Base-by-base conservation (phyloP, 2,329 filamentous ascomycete species). In the Ceratocystis harringtonii region DNA sequence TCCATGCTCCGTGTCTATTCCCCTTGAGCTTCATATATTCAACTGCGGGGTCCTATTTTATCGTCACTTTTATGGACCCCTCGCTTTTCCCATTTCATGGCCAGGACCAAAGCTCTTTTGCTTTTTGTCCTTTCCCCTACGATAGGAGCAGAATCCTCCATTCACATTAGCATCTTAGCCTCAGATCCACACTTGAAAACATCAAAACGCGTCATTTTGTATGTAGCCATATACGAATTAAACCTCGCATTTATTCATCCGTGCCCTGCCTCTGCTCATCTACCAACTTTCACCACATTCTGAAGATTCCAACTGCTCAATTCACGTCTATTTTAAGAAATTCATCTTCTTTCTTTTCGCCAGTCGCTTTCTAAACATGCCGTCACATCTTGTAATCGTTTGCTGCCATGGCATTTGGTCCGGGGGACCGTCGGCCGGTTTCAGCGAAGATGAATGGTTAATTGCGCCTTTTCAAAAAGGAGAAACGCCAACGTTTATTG, bases 321-420 rank as follows among this genome's bases (percentile, higher is more conserved):
- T 22, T 32, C 32, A 10, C 32, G 32, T 32, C 32, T 10, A 32
- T 8, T 32, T 8, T 36, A 19, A 32, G 15, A 2, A 43, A 63
- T 62, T 44, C 8, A 28, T 28, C 22, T 2, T 44, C 32, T 45
- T 45, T 12, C 25, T 19, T 45, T 52, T 60, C 45, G 25, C 55
- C 19, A 61, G 10, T 60, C 41, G 5, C 61, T 32, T 30, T 10
- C 36, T n/a, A 5, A 64, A 0, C 75, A 66, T 76, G 32, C 25
- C 32, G 17, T 74, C 74, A 4, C 80, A 89, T 69, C 80, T 95
- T 10, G 83, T 95, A 63, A 76, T 95, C 61, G 87, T 95, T 62
- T 94, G 90, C 77, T 92, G 90, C 73, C 90, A 95, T 75, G 88
- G 84, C 32, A 89, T 92, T 66, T 95, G 88, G 79, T 75, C 79